These are phyloP conservation scores for Candida sojae DNA, from an alignment of 1,139 yeast species.

Conservation along the genomic window DNA sequence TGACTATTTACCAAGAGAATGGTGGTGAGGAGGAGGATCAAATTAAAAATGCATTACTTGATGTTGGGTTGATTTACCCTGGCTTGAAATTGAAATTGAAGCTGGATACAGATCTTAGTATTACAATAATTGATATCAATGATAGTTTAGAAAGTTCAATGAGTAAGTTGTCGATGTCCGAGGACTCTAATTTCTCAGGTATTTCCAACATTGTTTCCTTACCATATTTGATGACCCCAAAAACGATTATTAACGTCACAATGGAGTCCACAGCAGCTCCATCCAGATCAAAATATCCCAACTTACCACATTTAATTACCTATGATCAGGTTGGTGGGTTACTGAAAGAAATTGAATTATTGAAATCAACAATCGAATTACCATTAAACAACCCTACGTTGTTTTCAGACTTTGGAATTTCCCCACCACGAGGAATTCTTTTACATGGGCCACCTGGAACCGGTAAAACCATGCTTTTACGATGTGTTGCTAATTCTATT, in stretches of 20 bases:
- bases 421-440: constrained; percentile 87
- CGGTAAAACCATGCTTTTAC: constrained; percentile 87
- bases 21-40: constrained; percentile 7
- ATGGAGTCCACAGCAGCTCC: constrained; percentile 16
- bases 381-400: constrained; percentile 79
- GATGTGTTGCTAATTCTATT: constrained; percentile 70
- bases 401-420: constrained; percentile 81
- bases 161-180: constrained; percentile 25
- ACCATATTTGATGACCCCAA: constrained; percentile 43
- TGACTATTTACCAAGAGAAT: constrained; percentile 17
- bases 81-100: constrained; percentile 38
- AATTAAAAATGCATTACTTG: constrained; percentile 31
- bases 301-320: constrained; percentile 39
- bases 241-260: constrained; percentile 26
- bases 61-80: constrained; percentile 57
- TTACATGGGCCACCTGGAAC: constrained; percentile 98
- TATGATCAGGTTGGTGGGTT: constrained; percentile 79
- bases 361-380: constrained; percentile 71
- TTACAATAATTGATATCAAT: constrained; percentile 25
- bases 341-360: constrained; percentile 55
- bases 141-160: constrained; percentile 24
- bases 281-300: constrained; percentile 32
- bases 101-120: not conserved
- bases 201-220: constrained; percentile 38
- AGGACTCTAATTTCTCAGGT: not conserved